Percentiles rank a stretch among this genome's conserved stretches.
Conservation (phyloP, 2,329 filamentous ascomycete genomes). For the Neopestalotiopsis sp. region DNA sequence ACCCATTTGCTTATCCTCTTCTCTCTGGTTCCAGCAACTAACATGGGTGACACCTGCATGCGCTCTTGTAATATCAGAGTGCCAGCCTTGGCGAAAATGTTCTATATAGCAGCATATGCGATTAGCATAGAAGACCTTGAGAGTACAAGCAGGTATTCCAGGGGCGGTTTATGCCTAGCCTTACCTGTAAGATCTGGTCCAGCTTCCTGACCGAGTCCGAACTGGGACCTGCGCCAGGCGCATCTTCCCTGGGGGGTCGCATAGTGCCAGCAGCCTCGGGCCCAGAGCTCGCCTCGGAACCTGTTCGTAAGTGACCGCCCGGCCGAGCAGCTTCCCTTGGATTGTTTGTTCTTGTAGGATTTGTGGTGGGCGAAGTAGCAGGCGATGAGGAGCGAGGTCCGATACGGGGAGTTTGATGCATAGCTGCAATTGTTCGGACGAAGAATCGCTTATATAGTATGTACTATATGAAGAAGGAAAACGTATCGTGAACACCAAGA, state of each 20-base stretch:
- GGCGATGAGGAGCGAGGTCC: slow-evolving; percentile 76
- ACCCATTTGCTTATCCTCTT: slow-evolving; percentile 39
- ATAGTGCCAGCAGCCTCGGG: slow-evolving; percentile 46
- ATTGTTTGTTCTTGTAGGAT: slow-evolving; percentile 75
- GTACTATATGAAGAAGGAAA: background rate
- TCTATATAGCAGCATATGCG: slow-evolving; percentile 56
- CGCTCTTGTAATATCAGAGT: slow-evolving; percentile 83
- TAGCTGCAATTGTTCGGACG: slow-evolving; percentile 46
- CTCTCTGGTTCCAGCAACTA: slow-evolving; percentile 35
- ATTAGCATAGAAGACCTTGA: slow-evolving; percentile 13
- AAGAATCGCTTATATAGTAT: background rate
- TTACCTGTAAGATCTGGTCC: slow-evolving; percentile 90
- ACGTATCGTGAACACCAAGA: background rate
- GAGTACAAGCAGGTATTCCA: slow-evolving; percentile 25
- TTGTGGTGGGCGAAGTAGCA: slow-evolving; percentile 73
- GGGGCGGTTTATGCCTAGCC: background rate
- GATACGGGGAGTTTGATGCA: slow-evolving; percentile 90
- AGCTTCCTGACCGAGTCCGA: slow-evolving; percentile 78
- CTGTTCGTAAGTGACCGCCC: slow-evolving; percentile 47
- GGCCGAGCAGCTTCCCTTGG: slow-evolving; percentile 64
- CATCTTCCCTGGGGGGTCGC: slow-evolving; percentile 55
- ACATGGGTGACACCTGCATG: slow-evolving; percentile 61
- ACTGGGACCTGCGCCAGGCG: slow-evolving; percentile 54
- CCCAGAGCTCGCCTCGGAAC: slow-evolving; percentile 48
- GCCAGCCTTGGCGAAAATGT: slow-evolving; percentile 89